phyloP scores from a whole-genome alignment of 139 green algal species.

The Monoraphidium neglectum region DNA sequence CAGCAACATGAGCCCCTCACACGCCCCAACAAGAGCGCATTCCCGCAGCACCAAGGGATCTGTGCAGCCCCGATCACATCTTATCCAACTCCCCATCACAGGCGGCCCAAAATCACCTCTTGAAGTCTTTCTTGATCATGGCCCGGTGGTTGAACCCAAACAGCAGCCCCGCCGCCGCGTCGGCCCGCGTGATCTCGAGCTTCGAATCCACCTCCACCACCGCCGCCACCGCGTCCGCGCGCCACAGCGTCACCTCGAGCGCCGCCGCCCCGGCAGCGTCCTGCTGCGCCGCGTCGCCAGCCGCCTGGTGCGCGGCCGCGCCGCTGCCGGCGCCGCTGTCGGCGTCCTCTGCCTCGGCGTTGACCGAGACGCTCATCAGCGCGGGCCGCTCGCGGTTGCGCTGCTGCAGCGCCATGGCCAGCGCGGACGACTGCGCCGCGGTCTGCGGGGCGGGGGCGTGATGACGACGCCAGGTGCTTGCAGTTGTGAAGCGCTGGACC shows the following conservation, averaged over 20 bases:
- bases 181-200: neutral
- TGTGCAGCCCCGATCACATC: no score
- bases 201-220: constrained; percentile 20
- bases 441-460: neutral
- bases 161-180: constrained; percentile 11
- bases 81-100: no score
- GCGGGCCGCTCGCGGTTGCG: constrained; percentile 16
- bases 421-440: neutral
- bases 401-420: neutral
- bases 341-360: neutral
- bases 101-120: neutral
- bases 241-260: constrained; percentile 18
- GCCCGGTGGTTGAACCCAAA: constrained; percentile 4
- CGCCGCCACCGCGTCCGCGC: neutral
- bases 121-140: neutral
- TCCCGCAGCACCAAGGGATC: no score
- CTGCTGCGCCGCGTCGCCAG: neutral
- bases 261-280: neutral
- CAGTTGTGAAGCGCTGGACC: neutral
- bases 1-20: no score
- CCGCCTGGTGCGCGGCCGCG: neutral
- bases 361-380: constrained; percentile 9
- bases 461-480: neutral
- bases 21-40: no score
- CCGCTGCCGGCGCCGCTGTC: neutral